Evolutionary conservation across 129 eudicot species (phyloP).

Genomic region (Lactuca sativa): DNA sequence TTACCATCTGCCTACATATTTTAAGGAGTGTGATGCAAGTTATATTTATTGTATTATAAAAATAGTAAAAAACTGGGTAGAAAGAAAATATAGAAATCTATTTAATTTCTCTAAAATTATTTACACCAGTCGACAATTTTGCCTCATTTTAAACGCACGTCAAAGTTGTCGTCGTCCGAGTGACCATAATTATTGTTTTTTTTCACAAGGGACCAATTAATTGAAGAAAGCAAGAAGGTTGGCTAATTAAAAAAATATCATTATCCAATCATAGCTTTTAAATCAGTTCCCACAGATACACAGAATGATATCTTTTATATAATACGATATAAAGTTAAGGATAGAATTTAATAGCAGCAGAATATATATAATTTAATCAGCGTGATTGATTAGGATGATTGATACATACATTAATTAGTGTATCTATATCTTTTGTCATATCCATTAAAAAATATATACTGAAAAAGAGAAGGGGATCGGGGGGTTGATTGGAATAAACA

Average conservation of each 20-base stretch:
- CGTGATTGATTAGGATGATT: constrained; percentile 27
- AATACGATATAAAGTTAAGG: constrained; percentile 7
- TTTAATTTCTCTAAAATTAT: not conserved
- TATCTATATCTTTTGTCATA: constrained; percentile 7
- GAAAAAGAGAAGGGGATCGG: not conserved
- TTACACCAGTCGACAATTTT: not conserved
- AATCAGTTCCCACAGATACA: constrained; percentile 1
- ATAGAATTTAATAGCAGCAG: constrained; percentile 18
- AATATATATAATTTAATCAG: constrained; percentile 13
- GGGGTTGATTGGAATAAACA: not conserved
- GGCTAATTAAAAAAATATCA: constrained; percentile 12
- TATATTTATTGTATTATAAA: too few species aligned
- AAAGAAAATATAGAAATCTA: too few species aligned
- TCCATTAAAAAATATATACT: constrained; percentile 9
- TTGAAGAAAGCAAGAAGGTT: constrained; percentile 32
- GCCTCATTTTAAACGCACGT: not conserved
- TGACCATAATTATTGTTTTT: constrained; percentile 25
- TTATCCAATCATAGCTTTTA: constrained; percentile 15
- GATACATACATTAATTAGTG: constrained; percentile 16
- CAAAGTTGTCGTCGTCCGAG: constrained; percentile 12
- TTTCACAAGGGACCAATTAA: constrained; percentile 26
- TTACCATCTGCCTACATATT: too few species aligned
- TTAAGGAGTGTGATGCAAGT: too few species aligned
- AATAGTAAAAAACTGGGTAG: too few species aligned
- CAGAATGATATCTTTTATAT: not conserved